Conservation (phyloP, 2,329 filamentous ascomycete genomes). For the Epichloe hybrida region DNA sequence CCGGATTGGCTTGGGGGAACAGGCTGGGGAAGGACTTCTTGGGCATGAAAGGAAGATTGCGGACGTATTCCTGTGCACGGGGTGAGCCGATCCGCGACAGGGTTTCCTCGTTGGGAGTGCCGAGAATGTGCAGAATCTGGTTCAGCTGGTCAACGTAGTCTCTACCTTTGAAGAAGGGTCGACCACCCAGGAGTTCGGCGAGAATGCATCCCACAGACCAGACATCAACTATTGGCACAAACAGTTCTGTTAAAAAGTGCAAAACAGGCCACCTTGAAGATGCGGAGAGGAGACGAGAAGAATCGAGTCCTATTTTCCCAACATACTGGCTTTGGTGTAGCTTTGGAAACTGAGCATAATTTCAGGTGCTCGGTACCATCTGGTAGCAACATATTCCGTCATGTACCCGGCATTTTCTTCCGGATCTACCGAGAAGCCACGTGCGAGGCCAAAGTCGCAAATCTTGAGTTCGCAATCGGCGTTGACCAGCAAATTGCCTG, state of each 20-base stretch:
- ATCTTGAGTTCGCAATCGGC: constrained; percentile 99
- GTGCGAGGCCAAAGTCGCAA: constrained; percentile 90
- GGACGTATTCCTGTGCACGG: constrained; percentile 93
- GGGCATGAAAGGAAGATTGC: constrained; percentile 87
- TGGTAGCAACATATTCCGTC: constrained; percentile 97
- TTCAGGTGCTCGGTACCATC: constrained; percentile 90
- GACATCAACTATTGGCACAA: constrained; percentile 61
- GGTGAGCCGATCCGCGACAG: constrained; percentile 87
- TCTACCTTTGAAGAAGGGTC: constrained; percentile 97
- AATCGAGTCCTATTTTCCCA: neutral
- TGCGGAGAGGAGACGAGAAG: neutral
- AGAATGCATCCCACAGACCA: constrained; percentile 99
- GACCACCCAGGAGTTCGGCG: constrained; percentile 85
- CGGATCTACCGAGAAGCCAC: constrained; percentile 92
- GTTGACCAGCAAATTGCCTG: constrained; percentile 92
- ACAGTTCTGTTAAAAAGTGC: neutral
- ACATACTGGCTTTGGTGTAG: constrained; percentile 99
- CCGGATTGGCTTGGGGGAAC: constrained; percentile 86
- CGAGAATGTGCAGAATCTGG: constrained; percentile 95
- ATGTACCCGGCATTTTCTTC: constrained; percentile 99
- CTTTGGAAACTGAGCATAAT: constrained; percentile 99
- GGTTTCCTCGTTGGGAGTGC: constrained; percentile 91
- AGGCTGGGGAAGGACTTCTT: constrained; percentile 81
- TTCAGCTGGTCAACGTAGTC: constrained; percentile 99
- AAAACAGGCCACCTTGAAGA: too few species aligned